Evolutionary conservation across 345 rosid species (phyloP).

Genomic region (Gynandropsis gynandra): DNA sequence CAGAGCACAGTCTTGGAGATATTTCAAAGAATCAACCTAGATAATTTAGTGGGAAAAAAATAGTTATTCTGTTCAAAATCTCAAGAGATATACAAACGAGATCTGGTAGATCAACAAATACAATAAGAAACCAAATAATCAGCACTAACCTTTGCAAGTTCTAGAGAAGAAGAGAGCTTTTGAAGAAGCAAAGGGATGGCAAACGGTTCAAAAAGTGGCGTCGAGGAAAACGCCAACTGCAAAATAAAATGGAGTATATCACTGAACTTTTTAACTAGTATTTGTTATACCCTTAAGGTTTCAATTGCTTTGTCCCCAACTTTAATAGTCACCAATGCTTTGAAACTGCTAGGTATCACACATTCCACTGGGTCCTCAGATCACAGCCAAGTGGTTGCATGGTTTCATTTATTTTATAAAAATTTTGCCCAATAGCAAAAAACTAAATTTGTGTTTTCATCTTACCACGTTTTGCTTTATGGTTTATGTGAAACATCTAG

Average conservation of each 20-base stretch:
- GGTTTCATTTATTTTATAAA: too few species aligned
- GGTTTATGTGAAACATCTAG: not conserved
- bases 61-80: conserved; percentile 17
- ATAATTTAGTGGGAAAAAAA: conserved; percentile 17
- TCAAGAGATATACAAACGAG: conserved; percentile 7
- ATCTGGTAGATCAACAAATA: conserved; percentile 3
- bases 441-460: conserved; percentile 1
- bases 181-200: conserved; percentile 80
- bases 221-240: conserved; percentile 76
- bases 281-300: not conserved
- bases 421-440: not conserved
- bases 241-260: conserved; percentile 21
- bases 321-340: conserved; percentile 4
- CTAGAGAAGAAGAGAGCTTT: conserved; percentile 84
- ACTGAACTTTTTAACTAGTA: not conserved
- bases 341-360: not conserved
- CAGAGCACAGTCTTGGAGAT: conserved; percentile 45
- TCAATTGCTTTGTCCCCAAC: not conserved
- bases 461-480: conserved; percentile 5
- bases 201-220: conserved; percentile 85
- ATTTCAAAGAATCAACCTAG: conserved; percentile 89
- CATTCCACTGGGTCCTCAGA: too few species aligned
- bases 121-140: not conserved
- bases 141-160: conserved; percentile 67
- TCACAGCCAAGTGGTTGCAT: too few species aligned